Evolutionary conservation across 352 stramenopile species (phyloP).

Genomic region (Thalassiosira livingstoniorum): DNA sequence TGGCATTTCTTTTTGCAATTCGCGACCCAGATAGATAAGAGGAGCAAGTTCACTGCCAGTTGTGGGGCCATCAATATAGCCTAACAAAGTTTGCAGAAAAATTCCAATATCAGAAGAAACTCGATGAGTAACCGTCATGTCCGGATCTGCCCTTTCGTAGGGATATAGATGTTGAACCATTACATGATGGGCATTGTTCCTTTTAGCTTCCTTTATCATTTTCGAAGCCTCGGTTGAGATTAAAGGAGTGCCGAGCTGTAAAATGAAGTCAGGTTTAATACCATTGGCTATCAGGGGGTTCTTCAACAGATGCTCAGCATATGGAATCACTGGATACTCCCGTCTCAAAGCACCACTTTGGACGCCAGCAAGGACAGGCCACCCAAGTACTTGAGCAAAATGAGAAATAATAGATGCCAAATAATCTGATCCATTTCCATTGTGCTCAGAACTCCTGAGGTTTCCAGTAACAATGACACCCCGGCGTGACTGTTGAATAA

Average conservation of each 20-base stretch:
- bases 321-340: constrained; percentile 72
- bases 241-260: constrained; percentile 80
- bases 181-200: constrained; percentile 64
- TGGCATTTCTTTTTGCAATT: constrained; percentile 70
- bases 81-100: constrained; percentile 64
- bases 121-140: constrained; percentile 75
- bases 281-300: constrained; percentile 63
- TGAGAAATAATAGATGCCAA: constrained; percentile 61
- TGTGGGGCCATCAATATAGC: constrained; percentile 33
- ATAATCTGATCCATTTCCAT: constrained; percentile 31
- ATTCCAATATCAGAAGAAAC: constrained; percentile 65
- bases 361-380: constrained; percentile 77
- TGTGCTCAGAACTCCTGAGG: constrained; percentile 45
- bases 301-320: constrained; percentile 83
- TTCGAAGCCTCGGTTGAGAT: constrained; percentile 76
- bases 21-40: constrained; percentile 69
- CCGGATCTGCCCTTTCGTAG: constrained; percentile 71
- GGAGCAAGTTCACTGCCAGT: constrained; percentile 66
- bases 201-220: constrained; percentile 56
- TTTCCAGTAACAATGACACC: constrained; percentile 83
- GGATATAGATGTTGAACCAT: constrained; percentile 75
- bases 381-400: constrained; percentile 74
- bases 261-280: constrained; percentile 78
- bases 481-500: constrained; percentile 71
- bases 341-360: constrained; percentile 70